Evolutionary conservation across 202 grass and related monocot species (phyloP), one percentile per base, ranked within the genome.

Genomic region (Bolboschoenoplectus hybrid): DNA sequence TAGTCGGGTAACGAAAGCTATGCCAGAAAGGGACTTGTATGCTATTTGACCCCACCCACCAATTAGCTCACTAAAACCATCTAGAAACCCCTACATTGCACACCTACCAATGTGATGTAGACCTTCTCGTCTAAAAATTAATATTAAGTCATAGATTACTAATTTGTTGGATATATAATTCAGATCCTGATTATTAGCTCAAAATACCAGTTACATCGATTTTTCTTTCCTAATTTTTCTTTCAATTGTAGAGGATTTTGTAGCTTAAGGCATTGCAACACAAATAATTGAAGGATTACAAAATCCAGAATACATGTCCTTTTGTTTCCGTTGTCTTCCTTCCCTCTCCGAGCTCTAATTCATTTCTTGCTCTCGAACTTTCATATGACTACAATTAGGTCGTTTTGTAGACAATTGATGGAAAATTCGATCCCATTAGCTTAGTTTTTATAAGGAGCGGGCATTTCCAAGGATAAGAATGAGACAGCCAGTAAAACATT

Each of bases 61-160:
- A 84, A 53, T 43, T 67, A 68, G 57, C 63, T 71, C 81, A 57
- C 86, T 83, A 67, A 88, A 76, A 16, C 36, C 19, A 78, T 88
- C 80, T 43, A 88, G 81, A 84, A 79, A 38, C 38, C n/a, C 40
- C 63, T 77, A 73, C 19, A 78, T 77, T 86, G 43, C 26, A 83
- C 81, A 97, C 94, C 92, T 88, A 97, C 80, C 87, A 6, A 67
- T 71, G 80, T 91, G 85, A 97, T 91, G 68, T 89, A 69, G 90
- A 94, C 88, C 74, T 80, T 85, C 65, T 41, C 52, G 66, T 12
- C 84, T 49, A 62, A 82, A 63, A 72, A 32, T 87, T 83, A 84
- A 88, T 76, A 34, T 63, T 20, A 66, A 47, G 53, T 43, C 57
- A 67, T 3, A 65, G 35, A 60, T 32, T 51, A 60, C 51, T 78